Conservation (phyloP, 169 alveolate species). For the Cryptosporidium canis region DNA sequence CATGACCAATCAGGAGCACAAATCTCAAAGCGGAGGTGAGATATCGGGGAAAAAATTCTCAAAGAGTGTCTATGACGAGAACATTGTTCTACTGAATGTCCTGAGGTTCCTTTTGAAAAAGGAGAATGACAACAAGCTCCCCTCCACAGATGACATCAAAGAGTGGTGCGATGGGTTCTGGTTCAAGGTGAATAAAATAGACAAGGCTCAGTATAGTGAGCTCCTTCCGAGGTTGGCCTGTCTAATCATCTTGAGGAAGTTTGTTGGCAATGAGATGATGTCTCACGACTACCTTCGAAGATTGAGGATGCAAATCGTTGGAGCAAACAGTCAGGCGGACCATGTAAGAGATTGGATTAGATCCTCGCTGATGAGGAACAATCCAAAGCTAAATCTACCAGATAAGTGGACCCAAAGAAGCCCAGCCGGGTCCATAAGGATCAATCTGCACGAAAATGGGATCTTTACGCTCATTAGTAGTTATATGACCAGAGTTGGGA, state of each 20-base stretch:
- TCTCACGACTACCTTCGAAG: slow-evolving; percentile 56
- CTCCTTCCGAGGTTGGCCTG: slow-evolving; percentile 47
- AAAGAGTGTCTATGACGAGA: slow-evolving; percentile 34
- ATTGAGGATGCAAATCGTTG: slow-evolving; percentile 54
- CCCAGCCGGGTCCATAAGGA: slow-evolving; percentile 52
- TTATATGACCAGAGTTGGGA: slow-evolving; percentile 41
- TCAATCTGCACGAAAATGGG: slow-evolving; percentile 26
- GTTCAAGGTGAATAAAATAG: slow-evolving; percentile 26
- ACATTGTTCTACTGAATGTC: slow-evolving; percentile 1
- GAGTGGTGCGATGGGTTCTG: slow-evolving; percentile 56
- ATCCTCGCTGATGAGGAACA: not conserved
- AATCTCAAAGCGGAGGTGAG: not conserved
- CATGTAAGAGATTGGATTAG: slow-evolving; percentile 65
- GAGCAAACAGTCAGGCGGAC: slow-evolving; percentile 5
- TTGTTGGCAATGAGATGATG: slow-evolving; percentile 1
- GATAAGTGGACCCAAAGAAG: slow-evolving; percentile 54
- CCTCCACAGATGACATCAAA: not conserved
- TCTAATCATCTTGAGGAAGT: slow-evolving; percentile 18
- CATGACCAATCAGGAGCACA: not conserved
- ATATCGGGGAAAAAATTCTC: slow-evolving; percentile 10
- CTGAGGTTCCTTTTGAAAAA: not conserved
- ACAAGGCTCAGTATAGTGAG: not conserved
- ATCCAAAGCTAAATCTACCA: slow-evolving; percentile 20
- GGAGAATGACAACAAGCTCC: slow-evolving; percentile 12
- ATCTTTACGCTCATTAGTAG: not conserved